Evolutionary conservation across 371 early-diverging fungal species (phyloP).

Genomic region (Saksenaea oblongispora): DNA sequence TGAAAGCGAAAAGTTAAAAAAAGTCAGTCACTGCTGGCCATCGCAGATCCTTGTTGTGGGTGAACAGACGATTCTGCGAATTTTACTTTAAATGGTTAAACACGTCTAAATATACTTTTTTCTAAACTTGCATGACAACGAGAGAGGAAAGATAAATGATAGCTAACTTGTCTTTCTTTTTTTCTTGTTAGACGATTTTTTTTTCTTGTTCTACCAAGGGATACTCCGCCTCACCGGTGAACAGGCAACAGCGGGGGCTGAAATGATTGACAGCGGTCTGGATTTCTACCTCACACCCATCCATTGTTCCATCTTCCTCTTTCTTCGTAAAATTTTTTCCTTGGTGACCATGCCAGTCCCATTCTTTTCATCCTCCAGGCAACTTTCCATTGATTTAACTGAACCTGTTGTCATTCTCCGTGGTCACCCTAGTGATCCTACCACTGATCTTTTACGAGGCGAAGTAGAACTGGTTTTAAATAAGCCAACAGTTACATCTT

Average conservation of each 20-base stretch:
- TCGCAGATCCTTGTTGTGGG: too few species aligned
- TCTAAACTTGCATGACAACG: too few species aligned
- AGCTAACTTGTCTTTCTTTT: too few species aligned
- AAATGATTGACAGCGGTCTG: not conserved
- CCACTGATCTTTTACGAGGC: slow-evolving; percentile 32
- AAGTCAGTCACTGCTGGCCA: too few species aligned
- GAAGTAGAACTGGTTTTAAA: slow-evolving; percentile 29
- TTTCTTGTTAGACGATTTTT: too few species aligned
- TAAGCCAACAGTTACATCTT: slow-evolving; percentile 19
- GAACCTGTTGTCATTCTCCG: slow-evolving; percentile 33
- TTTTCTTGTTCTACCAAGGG: too few species aligned
- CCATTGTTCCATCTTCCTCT: not conserved
- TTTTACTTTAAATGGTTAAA: not conserved
- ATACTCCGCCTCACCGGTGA: not conserved
- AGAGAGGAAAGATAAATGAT: too few species aligned
- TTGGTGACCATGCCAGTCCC: slow-evolving; percentile 27
- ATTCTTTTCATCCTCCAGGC: slow-evolving; percentile 25
- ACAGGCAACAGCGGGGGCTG: not conserved
- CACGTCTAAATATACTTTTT: not conserved
- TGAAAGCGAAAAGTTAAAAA: too few species aligned
- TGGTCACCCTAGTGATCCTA: slow-evolving; percentile 32
- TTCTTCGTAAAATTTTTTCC: not conserved
- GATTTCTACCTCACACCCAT: not conserved
- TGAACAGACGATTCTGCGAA: too few species aligned
- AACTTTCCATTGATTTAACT: slow-evolving; percentile 34